A percentile compares a stretch with the other conserved stretches of the same genome.
Conservation (phyloP, 345 rosid species). For the Populus pruinosa region DNA sequence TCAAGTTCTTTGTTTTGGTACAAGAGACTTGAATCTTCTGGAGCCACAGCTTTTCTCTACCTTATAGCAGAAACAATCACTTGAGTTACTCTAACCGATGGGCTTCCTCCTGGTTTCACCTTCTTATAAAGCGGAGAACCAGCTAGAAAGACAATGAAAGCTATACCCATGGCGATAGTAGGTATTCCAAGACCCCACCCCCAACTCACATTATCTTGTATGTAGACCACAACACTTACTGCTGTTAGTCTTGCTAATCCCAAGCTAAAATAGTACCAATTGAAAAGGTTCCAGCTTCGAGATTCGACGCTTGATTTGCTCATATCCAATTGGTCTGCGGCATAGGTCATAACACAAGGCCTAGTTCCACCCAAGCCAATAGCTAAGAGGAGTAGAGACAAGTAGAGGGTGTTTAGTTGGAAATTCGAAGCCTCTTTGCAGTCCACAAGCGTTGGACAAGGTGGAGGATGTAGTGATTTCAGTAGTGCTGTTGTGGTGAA, state of each 20-base stretch:
- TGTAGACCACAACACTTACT: conserved; percentile 52
- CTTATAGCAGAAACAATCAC: conserved; percentile 50
- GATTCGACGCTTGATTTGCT: conserved; percentile 27
- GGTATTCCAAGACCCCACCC: conserved; percentile 69
- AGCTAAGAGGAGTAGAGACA: conserved; percentile 50
- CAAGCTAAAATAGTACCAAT: conserved; percentile 60
- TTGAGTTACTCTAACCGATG: conserved; percentile 45
- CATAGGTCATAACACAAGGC: conserved; percentile 61
- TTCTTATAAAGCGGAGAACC: conserved; percentile 46
- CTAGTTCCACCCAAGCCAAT: conserved; percentile 58
- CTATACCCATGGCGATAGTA: conserved; percentile 45
- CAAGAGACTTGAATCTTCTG: conserved; percentile 29
- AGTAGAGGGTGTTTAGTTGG: conserved; percentile 52
- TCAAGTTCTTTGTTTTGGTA: conserved; percentile 50
- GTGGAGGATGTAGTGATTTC: conserved; percentile 49
- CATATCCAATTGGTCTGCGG: conserved; percentile 65
- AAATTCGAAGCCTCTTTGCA: conserved; percentile 46
- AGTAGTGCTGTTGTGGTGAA: conserved; percentile 50
- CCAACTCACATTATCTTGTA: conserved; percentile 69
- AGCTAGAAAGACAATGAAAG: conserved; percentile 32
- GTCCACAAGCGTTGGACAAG: conserved; percentile 44
- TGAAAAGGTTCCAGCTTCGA: conserved; percentile 58
- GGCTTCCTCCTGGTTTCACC: conserved; percentile 61
- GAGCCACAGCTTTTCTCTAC: conserved; percentile 38
- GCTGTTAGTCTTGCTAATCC: conserved; percentile 53